Evolutionary conservation across 2,329 filamentous ascomycete species (phyloP).

Genomic region (Xylariaceae sp.): DNA sequence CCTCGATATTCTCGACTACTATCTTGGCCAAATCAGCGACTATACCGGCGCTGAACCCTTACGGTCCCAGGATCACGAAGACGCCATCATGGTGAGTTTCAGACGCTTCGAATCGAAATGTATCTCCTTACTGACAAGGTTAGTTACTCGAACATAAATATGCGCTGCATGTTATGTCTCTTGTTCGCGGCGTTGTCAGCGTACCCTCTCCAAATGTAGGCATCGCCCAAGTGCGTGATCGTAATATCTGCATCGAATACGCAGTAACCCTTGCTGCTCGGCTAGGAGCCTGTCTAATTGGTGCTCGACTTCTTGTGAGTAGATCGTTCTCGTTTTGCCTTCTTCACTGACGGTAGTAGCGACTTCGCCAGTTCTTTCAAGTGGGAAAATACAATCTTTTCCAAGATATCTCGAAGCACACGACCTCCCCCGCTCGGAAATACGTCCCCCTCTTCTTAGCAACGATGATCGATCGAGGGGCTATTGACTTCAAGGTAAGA

Average conservation of each 20-base stretch:
- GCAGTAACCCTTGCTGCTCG: conserved; percentile 42
- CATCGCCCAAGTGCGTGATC: conserved; percentile 24
- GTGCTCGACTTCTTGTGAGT: conserved; percentile 40
- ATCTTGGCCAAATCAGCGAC: conserved; percentile 41
- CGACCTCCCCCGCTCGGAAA: conserved; percentile 39
- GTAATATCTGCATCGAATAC: conserved; percentile 39
- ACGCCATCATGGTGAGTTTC: conserved; percentile 40
- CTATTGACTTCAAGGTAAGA: conserved; percentile 42
- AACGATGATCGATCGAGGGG: conserved; percentile 42
- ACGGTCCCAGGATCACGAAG: conserved; percentile 39
- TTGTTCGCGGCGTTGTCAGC: conserved; percentile 39
- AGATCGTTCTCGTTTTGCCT: conserved; percentile 6
- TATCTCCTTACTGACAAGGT: conserved; percentile 9
- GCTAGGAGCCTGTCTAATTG: conserved; percentile 42
- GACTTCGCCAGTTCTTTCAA: conserved; percentile 43
- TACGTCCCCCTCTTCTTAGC: conserved; percentile 49
- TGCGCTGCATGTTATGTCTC: conserved; percentile 42
- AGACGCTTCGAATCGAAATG: not conserved
- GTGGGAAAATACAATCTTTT: conserved; percentile 48
- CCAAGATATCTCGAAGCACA: conserved; percentile 36
- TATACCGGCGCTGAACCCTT: conserved; percentile 37
- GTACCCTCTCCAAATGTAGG: conserved; percentile 22
- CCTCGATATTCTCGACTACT: conserved; percentile 44
- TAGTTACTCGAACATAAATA: conserved; percentile 47
- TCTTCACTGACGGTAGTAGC: conserved; percentile 29